A percentile compares a stretch with the other conserved stretches of the same genome.
These are phyloP conservation scores for Chrysophaeum taylorii DNA, from an alignment of 352 stramenopile species.

Conservation along the genomic window DNA sequence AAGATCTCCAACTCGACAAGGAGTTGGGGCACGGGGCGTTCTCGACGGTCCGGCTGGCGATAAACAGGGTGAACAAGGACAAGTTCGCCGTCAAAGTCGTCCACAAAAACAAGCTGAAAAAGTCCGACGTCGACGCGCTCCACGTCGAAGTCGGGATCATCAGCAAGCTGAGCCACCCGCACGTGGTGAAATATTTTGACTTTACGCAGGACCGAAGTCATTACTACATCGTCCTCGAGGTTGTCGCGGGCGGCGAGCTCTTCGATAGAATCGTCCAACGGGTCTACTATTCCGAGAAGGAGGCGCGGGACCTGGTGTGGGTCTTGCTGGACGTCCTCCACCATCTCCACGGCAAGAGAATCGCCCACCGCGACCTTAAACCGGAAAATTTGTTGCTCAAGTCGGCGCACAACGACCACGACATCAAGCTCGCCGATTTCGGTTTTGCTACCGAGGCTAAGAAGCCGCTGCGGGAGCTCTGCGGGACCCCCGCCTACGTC, in stretches of 20 bases:
- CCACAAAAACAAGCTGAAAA: conserved; percentile 17
- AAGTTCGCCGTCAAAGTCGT: conserved; percentile 27
- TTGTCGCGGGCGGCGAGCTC: conserved; percentile 85
- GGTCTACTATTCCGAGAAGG: conserved; percentile 85
- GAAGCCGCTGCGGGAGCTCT: conserved; percentile 83
- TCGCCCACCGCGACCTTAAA: conserved; percentile 85
- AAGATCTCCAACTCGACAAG: conserved; percentile 16
- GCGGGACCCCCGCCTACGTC: conserved; percentile 89
- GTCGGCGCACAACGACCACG: conserved; percentile 63
- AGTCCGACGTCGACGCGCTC: conserved; percentile 16
- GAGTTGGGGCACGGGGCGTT: conserved; percentile 20
- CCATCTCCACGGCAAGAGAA: conserved; percentile 74
- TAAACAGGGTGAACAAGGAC: conserved; percentile 9
- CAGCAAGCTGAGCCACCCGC: conserved; percentile 40
- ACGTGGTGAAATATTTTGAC: conserved; percentile 53
- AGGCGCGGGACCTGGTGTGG: conserved; percentile 74
- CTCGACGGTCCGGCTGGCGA: conserved; percentile 21
- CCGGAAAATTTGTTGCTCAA: conserved; percentile 88
- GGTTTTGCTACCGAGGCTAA: conserved; percentile 72
- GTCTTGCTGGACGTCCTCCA: conserved; percentile 76
- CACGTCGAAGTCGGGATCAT: conserved; percentile 44
- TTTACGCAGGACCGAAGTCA: conserved; percentile 65
- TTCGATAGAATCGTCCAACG: conserved; percentile 87
- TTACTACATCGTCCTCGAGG: conserved; percentile 96
- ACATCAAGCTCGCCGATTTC: conserved; percentile 81